These are phyloP conservation scores for Acacia crassicarpa DNA, from an alignment of 306 rosid species.

Conservation along the genomic window DNA sequence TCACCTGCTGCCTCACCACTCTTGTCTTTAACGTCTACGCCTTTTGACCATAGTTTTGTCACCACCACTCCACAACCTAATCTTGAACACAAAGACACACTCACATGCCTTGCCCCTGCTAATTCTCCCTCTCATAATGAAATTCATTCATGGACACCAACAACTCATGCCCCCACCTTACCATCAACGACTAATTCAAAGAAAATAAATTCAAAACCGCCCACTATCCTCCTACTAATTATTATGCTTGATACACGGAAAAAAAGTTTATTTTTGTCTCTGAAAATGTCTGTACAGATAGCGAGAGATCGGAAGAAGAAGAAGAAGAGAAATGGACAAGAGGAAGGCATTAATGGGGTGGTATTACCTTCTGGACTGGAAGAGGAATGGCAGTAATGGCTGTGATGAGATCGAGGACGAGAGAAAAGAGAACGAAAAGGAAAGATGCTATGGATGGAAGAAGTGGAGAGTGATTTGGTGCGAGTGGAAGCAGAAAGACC, in stretches of 20 bases:
- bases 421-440: slow-evolving; percentile 75
- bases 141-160: slow-evolving; percentile 30
- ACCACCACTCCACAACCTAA: slow-evolving; percentile 38
- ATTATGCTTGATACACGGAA: neutral
- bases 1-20: slow-evolving; percentile 10
- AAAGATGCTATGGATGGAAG: slow-evolving; percentile 72
- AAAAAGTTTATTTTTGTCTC: neutral
- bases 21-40: slow-evolving; percentile 30
- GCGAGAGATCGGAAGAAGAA: neutral
- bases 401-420: slow-evolving; percentile 55
- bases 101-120: slow-evolving; percentile 41
- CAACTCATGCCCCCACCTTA: slow-evolving; percentile 21
- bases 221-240: neutral
- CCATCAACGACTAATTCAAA: slow-evolving; percentile 1
- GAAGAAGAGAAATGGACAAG: neutral
- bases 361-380: slow-evolving; percentile 83
- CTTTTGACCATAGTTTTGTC: slow-evolving; percentile 43
- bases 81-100: slow-evolving; percentile 48
- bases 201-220: neutral
- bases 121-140: slow-evolving; percentile 32
- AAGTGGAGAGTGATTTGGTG: slow-evolving; percentile 36
- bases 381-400: slow-evolving; percentile 53
- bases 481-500: slow-evolving; percentile 36
- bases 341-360: neutral
- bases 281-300: neutral